Percentiles rank a stretch among this genome's conserved stretches.
Evolutionary conservation across 2,329 filamentous ascomycete species (phyloP).

Genomic region (Calonectria henricotiae): DNA sequence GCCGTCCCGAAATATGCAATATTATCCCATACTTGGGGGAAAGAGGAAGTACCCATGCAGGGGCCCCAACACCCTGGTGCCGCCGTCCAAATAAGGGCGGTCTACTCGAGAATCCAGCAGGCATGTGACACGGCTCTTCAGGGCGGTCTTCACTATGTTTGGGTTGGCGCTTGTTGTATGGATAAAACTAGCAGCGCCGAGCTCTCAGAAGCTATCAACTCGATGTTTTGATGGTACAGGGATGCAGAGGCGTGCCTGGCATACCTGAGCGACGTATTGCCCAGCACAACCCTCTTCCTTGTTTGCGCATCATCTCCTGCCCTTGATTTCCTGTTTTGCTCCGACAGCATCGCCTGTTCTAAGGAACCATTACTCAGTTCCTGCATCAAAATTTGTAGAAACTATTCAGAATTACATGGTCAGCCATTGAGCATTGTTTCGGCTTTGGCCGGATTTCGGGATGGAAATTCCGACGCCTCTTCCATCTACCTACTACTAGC

Average conservation of each 20-base stretch:
- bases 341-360: too few relatives aligned
- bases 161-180: slow-evolving; percentile 24
- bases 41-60: slow-evolving; percentile 15
- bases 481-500: too few relatives aligned
- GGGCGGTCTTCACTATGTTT: neutral
- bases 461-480: too few relatives aligned
- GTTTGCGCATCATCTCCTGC: too few relatives aligned
- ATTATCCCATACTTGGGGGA: slow-evolving; percentile 20
- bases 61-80: neutral
- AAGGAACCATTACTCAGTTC: too few relatives aligned
- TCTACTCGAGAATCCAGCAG: neutral
- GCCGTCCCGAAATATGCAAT: slow-evolving; percentile 8
- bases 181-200: slow-evolving; percentile 2
- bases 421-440: too few relatives aligned
- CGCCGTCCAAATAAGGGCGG: neutral
- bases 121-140: neutral
- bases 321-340: too few relatives aligned
- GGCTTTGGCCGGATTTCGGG: too few relatives aligned
- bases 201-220: too few relatives aligned
- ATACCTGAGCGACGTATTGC: neutral
- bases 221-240: slow-evolving; percentile 26
- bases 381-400: too few relatives aligned
- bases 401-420: too few relatives aligned
- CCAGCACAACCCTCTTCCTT: neutral
- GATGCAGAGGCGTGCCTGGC: neutral